Percentiles rank a stretch among this genome's conserved stretches.
Evolutionary conservation across 176 grass and related monocot species (phyloP).

Genomic region (Thalia dealbata): DNA sequence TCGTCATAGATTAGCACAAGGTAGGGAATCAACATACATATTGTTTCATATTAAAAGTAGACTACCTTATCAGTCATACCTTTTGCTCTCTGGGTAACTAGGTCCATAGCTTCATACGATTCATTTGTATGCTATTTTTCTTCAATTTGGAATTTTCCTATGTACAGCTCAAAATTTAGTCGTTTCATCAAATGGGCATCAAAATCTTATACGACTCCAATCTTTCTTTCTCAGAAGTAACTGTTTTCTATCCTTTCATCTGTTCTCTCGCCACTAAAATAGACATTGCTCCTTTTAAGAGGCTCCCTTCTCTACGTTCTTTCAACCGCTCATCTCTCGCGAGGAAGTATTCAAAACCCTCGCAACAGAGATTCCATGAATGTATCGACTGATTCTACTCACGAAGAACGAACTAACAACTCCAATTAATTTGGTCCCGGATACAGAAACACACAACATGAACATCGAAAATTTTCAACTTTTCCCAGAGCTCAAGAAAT

Average conservation of each 20-base stretch:
- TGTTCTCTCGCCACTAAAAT: background rate
- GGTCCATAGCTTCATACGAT: too few species aligned
- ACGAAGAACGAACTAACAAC: background rate
- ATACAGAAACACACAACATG: background rate
- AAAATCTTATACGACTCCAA: background rate
- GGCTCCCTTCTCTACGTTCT: background rate
- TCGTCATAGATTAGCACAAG: background rate
- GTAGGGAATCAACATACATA: background rate
- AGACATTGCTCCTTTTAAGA: background rate
- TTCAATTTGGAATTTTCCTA: background rate
- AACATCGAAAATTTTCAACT: background rate
- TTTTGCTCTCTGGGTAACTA: too few species aligned
- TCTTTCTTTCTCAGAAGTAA: too few species aligned
- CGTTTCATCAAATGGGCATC: background rate
- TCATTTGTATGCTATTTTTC: too few species aligned
- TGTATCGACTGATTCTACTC: background rate
- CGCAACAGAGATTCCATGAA: background rate
- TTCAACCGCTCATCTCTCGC: background rate
- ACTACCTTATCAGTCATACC: too few species aligned
- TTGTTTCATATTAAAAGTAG: too few species aligned
- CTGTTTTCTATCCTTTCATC: too few species aligned
- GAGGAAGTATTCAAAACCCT: background rate
- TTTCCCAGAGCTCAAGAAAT: background rate
- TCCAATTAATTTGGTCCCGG: background rate
- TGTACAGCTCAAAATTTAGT: background rate